Base-by-base conservation (phyloP, 495 filamentous ascomycete species). In the Neurospora sp. region DNA sequence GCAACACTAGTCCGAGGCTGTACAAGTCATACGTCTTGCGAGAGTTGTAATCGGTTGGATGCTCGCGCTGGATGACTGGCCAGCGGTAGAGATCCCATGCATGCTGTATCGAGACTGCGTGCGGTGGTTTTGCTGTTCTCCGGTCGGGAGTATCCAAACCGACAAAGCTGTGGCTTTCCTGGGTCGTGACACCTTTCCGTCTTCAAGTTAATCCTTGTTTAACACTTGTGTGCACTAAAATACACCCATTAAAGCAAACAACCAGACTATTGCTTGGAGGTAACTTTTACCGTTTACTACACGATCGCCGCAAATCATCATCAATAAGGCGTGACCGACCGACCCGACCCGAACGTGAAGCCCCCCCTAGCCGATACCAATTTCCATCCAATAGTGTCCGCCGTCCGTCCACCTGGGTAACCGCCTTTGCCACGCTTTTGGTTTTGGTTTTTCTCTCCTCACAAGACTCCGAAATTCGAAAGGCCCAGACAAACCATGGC, bases 11-110 rank as follows among this genome's bases (percentile, higher is more conserved):
- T 0, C 86, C 86, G 0, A 88, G 76, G 35, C 79, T 82, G 72
- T 88, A 88, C 59, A 88, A 74, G 71, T 88, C 86, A 73, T 85
- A 86, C 31, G 79, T 81, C 76, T 87, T 87, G 31, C 79, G 78
- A n/a, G 78, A 81, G 71, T 79, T 80, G 3, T 76, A 70, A 20
- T 81, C 77, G 0, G 74, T 79, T 0, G 77, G 78, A 11, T 46
- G 53, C 66, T 80, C 38, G 5, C 78, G 73, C 69, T 81, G 79
- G 18, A 81, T 78, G 0, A 38, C 68, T 0, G 75, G 77, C 80
- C 77, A 83, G 73, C 77, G 74, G 72, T 81, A 81, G 12, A 81
- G 11, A 42, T 81, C 78, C 78, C n/a, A n/a, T n/a, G n/a, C 78
- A 81, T 0, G 69, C 69, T 22, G 74, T 72, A 11, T 77, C 74